Conservation (phyloP, 208 protist species). For the Leishmania guyanensis region DNA sequence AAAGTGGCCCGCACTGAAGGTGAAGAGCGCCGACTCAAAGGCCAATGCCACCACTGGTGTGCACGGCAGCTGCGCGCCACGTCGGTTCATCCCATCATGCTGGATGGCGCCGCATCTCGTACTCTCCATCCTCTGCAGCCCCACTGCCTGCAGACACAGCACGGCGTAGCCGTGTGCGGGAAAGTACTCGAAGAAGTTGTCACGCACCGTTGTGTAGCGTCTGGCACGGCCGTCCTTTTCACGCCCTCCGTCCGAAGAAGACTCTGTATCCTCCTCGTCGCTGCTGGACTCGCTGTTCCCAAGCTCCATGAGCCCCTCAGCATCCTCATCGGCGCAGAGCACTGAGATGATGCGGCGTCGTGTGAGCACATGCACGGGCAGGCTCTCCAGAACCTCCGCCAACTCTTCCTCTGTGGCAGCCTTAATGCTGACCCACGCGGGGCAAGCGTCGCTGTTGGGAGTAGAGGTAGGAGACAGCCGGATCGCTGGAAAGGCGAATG, state of each 20-base stretch:
- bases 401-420: slow-evolving; percentile 20
- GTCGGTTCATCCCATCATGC: neutral
- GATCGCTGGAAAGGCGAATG: slow-evolving; percentile 4
- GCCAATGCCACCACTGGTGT: slow-evolving; percentile 24
- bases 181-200: slow-evolving; percentile 62
- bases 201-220: neutral
- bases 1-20: slow-evolving; percentile 32
- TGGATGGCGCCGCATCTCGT: slow-evolving; percentile 4
- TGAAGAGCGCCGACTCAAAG: slow-evolving; percentile 38
- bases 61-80: slow-evolving; percentile 6
- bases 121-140: slow-evolving; percentile 7
- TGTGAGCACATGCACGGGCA: slow-evolving; percentile 53
- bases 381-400: slow-evolving; percentile 37
- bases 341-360: slow-evolving; percentile 21
- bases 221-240: neutral
- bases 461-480: slow-evolving; percentile 6
- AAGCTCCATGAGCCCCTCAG: neutral
- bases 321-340: neutral
- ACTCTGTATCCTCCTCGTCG: slow-evolving; percentile 2
- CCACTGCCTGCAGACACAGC: slow-evolving; percentile 37
- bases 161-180: slow-evolving; percentile 52
- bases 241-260: neutral
- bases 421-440: slow-evolving; percentile 48
- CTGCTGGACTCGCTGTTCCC: neutral
- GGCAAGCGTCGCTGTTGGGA: slow-evolving; percentile 3